Evolutionary conservation across 73 alveolate species (phyloP).

Genomic region (Durusdinium trenchii): DNA sequence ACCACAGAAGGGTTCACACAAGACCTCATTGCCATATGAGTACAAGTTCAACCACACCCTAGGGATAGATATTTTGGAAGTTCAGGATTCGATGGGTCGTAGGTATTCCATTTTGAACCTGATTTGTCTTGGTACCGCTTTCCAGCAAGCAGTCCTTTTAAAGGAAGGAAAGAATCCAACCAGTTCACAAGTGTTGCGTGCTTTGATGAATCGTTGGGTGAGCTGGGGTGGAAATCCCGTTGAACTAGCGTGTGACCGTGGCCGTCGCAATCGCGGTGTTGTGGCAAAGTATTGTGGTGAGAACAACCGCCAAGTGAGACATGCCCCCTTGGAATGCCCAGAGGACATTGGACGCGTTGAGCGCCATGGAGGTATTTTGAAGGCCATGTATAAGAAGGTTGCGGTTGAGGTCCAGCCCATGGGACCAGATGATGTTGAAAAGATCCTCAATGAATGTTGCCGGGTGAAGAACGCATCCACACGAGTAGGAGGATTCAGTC

Average conservation of each 20-base stretch:
- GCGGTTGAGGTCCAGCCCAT: not conserved
- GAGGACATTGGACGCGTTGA: slow-evolving; percentile 2
- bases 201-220: not conserved
- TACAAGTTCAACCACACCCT: not conserved
- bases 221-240: not conserved
- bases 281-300: not conserved
- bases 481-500: slow-evolving; percentile 12
- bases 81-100: not conserved
- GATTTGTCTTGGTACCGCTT: not conserved
- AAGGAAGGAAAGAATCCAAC: not conserved
- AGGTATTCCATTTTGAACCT: not conserved
- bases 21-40: not conserved
- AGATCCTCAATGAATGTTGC: not conserved
- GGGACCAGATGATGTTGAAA: not conserved
- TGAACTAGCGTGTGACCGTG: not conserved
- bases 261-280: not conserved
- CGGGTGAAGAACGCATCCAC: not conserved
- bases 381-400: slow-evolving; percentile 1
- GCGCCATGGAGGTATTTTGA: slow-evolving; percentile 5
- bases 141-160: not conserved
- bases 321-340: slow-evolving; percentile 10
- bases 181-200: not conserved
- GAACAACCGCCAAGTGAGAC: not conserved
- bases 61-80: not conserved
- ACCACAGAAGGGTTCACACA: not conserved